These are phyloP conservation scores for Mortierella sp. DNA, from an alignment of 371 early-diverging fungal genomes.

Conservation along the genomic window DNA sequence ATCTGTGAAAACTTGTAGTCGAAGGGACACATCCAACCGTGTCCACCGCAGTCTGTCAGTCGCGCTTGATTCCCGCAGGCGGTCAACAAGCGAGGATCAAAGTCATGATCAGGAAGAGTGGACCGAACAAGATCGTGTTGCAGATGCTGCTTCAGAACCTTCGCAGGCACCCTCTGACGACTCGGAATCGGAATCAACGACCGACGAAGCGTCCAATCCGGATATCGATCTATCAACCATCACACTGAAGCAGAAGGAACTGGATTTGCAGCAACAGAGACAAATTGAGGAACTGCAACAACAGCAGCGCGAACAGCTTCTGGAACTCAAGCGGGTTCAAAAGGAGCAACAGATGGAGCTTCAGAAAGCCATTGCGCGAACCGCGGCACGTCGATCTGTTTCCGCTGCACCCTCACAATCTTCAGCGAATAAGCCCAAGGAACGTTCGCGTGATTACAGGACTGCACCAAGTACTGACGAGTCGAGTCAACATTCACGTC, in stretches of 20 bases:
- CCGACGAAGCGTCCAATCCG: neutral
- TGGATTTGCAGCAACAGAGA: constrained; percentile 2
- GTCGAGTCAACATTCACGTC: neutral
- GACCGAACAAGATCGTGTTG: neutral
- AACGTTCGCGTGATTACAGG: neutral
- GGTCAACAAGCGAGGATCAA: neutral
- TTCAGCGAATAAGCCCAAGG: neutral
- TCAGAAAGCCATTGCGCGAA: constrained; percentile 9
- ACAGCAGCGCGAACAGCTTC: constrained; percentile 9
- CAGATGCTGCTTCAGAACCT: neutral
- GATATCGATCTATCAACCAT: neutral
- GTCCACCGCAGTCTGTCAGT: too few species aligned
- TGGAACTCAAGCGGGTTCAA: too few species aligned
- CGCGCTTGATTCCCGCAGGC: too few species aligned
- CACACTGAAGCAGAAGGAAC: constrained; percentile 16
- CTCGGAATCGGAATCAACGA: neutral
- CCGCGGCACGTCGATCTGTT: neutral
- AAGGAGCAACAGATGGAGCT: constrained; percentile 31
- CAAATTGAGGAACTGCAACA: constrained; percentile 18
- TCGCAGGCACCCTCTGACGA: neutral
- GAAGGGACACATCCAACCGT: too few species aligned
- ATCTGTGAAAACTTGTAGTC: neutral
- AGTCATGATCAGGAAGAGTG: neutral
- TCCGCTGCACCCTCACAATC: neutral
- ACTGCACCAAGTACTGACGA: neutral